These are phyloP conservation scores for Coemansia aciculifera DNA, from an alignment of 192 early-diverging fungal genomes.

Conservation along the genomic window DNA sequence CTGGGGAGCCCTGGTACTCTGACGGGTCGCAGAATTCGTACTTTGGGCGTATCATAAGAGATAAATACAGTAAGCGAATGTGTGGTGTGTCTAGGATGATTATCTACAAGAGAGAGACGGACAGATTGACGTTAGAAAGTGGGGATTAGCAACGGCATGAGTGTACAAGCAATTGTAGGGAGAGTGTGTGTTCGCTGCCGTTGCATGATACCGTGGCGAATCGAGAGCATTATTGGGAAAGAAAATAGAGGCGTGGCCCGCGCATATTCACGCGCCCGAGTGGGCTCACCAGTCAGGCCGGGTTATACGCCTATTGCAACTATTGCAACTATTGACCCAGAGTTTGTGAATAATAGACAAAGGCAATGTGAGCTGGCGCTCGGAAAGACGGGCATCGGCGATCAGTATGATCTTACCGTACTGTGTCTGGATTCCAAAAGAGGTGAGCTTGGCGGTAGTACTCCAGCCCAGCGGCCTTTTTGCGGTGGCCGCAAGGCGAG, in stretches of 20 bases:
- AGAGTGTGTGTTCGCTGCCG: neutral
- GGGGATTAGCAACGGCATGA: neutral
- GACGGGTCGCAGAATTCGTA: conserved; percentile 55
- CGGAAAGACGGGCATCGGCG: neutral
- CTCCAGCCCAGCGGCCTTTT: neutral
- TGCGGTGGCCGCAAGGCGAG: neutral
- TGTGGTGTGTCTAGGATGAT: neutral
- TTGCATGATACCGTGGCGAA: neutral
- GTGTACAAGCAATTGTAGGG: neutral
- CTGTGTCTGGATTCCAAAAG: conserved; percentile 1
- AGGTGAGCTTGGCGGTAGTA: neutral
- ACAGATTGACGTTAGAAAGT: neutral
- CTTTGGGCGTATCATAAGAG: conserved; percentile 43
- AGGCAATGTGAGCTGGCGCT: neutral
- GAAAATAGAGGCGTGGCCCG: neutral
- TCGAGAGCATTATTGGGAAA: neutral
- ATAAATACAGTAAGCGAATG: neutral
- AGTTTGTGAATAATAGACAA: neutral
- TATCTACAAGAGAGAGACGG: conserved; percentile 6
- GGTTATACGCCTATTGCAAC: neutral
- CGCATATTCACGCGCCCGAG: conserved; percentile 2
- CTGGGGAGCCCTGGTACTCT: conserved; percentile 37
- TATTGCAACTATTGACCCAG: neutral
- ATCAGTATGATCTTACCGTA: conserved; percentile 4
- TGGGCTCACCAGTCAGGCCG: neutral